Base-by-base conservation (phyloP, 345 rosid species). In the Bruguiera gymnorhiza region DNA sequence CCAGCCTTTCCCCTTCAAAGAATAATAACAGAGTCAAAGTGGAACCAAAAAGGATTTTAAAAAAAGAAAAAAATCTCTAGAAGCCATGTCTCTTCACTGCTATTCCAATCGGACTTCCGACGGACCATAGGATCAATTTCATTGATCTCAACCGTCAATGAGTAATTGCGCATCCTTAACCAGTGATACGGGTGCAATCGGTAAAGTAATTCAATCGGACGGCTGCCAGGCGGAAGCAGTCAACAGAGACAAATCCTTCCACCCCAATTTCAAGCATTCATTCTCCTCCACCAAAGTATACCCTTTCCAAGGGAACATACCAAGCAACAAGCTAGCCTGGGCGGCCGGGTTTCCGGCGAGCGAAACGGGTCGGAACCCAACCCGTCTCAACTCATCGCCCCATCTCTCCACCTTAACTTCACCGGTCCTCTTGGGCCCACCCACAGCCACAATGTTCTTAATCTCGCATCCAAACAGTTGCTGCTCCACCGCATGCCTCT, bases 251-350 rank as follows among this genome's bases (percentile, higher is more conserved):
- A 94, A 82, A 73, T 94, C 97, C 84, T 94, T 94, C 98, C 98
- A 94, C 4, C 98, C 98, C 46, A 94, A 78, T 39, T 90, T 92
- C 76, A 94, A 75, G 78, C 86, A 82, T 55, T 95, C 97, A 54
- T 77, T 79, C 34, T 94, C 93, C 82, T 94, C 90, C 21, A 87
- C 91, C 67, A 94, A 74, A 3, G 96, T 91, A 24, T 94, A 94
- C 3, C 98, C 98, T 75, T 88, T 88, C 96, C 98, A 88, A 6
- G 98, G 97, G 63, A 89, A 83, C 97, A 94, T 94, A 8, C 94
- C 90, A 3, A 94, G 81, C 75, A 94, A 74, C 75, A 94, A 79
- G 34, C 89, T 82, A 3, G 98, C 98, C 74, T 94, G 98, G 0
- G 89, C 84, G 0, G 91, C 97, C 76, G 97, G 98, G 89, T 81